Conservation (phyloP, 768 basidiomycete genomes). For the Lyophyllum decastes region DNA sequence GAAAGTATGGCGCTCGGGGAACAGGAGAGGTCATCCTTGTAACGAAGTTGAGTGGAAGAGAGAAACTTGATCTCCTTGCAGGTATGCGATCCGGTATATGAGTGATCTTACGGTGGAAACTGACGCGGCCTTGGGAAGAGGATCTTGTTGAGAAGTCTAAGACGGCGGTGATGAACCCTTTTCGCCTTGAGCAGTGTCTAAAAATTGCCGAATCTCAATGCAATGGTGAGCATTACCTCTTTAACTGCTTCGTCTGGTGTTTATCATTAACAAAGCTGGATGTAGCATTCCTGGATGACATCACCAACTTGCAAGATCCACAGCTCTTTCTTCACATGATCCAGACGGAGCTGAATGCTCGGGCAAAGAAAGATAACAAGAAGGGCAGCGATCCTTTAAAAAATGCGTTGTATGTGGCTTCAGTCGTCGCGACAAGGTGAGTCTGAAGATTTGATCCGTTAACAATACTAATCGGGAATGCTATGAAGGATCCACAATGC, state of each 20-base stretch:
- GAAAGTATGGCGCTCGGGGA: conserved; percentile 71
- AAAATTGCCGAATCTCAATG: conserved; percentile 76
- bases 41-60: conserved; percentile 68
- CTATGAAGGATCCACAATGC: conserved; percentile 73
- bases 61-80: conserved; percentile 79
- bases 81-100: conserved; percentile 42
- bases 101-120: conserved; percentile 1
- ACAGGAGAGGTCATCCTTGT: conserved; percentile 64
- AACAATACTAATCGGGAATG: conserved; percentile 3
- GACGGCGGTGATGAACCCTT: conserved; percentile 62
- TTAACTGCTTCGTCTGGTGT: neutral
- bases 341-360: conserved; percentile 54
- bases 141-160: conserved; percentile 61
- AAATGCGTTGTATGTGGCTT: conserved; percentile 56
- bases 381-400: conserved; percentile 27
- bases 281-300: conserved; percentile 69
- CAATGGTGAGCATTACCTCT: conserved; percentile 47
- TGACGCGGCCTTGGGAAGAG: conserved; percentile 43
- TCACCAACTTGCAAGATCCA: conserved; percentile 65
- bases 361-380: conserved; percentile 36
- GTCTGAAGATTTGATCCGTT: neutral
- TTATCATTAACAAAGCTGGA: conserved; percentile 1
- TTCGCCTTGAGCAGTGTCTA: conserved; percentile 61
- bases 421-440: conserved; percentile 60
- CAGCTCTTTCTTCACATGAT: conserved; percentile 62